Percentiles rank a stretch among this genome's conserved stretches.
Evolutionary conservation across 495 filamentous ascomycete species (phyloP).

Genomic region (Bacidia gigantensis): DNA sequence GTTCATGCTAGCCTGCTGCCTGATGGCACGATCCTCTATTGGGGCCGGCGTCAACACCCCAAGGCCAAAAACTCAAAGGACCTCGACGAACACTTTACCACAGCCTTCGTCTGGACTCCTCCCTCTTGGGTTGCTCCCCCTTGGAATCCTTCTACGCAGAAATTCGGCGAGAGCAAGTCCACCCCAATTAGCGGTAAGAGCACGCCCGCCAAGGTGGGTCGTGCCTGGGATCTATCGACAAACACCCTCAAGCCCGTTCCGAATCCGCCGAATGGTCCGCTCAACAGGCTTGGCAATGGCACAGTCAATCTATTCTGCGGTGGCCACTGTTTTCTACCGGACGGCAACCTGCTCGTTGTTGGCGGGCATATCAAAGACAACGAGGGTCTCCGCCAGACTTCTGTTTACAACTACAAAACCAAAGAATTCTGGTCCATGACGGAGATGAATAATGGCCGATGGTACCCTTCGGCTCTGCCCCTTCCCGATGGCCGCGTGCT

Average conservation of each 20-base stretch:
- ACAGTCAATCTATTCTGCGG: slow-evolving; percentile 4
- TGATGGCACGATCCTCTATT: too few relatives aligned
- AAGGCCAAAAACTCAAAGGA: too few relatives aligned
- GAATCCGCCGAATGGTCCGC: slow-evolving; percentile 1
- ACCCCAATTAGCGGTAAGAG: slow-evolving; percentile 1
- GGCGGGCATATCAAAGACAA: slow-evolving; percentile 2
- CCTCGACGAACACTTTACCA: too few relatives aligned
- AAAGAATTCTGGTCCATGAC: slow-evolving; percentile 29
- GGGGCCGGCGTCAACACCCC: too few relatives aligned
- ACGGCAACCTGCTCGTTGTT: slow-evolving; percentile 7
- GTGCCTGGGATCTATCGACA: slow-evolving; percentile 1
- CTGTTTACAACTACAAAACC: slow-evolving; percentile 24
- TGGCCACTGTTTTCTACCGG: slow-evolving; percentile 5
- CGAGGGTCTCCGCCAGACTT: slow-evolving; percentile 5
- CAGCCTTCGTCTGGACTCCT: too few relatives aligned
- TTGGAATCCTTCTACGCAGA: not conserved
- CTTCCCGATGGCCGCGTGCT: slow-evolving; percentile 3
- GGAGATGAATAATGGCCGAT: slow-evolving; percentile 17
- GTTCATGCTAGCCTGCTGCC: too few relatives aligned
- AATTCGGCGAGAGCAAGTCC: slow-evolving; percentile 3
- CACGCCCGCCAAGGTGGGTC: not conserved
- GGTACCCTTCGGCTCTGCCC: slow-evolving; percentile 5
- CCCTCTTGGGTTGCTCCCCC: slow-evolving; percentile 2
- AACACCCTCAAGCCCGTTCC: not conserved
- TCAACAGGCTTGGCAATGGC: slow-evolving; percentile 1